Evolutionary conservation across 1,284 basidiomycete species (phyloP).

Genomic region (Trametes versicolor): DNA sequence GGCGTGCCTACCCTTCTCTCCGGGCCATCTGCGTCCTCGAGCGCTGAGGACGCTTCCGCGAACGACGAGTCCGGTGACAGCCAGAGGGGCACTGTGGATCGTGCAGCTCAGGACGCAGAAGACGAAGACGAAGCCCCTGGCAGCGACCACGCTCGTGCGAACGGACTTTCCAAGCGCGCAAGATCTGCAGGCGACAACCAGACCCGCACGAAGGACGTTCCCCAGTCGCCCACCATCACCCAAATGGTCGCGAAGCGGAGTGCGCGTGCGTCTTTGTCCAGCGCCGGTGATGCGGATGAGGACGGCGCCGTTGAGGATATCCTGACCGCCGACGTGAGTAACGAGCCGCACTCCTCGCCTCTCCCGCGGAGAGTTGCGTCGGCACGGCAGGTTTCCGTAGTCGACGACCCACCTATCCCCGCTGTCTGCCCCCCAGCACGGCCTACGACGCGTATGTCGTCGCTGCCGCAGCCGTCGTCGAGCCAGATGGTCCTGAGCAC

Average conservation of each 20-base stretch:
- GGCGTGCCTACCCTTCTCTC: conserved; percentile 20
- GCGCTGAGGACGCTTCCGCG: background rate
- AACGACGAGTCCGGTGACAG: background rate
- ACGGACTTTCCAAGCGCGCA: background rate
- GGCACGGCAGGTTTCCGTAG: background rate
- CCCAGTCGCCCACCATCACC: conserved; percentile 10
- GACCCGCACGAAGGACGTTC: background rate
- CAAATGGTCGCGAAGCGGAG: conserved; percentile 12
- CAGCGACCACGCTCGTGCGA: background rate
- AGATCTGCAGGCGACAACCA: background rate
- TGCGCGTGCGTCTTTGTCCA: background rate
- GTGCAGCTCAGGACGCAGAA: background rate
- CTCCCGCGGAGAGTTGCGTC: background rate
- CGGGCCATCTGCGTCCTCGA: background rate
- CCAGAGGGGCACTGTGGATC: background rate
- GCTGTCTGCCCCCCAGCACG: conserved; percentile 16
- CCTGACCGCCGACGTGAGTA: too few species aligned
- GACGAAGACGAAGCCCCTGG: background rate
- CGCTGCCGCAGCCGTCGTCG: conserved; percentile 1
- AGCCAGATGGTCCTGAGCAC: conserved; percentile 57
- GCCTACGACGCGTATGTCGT: conserved; percentile 11
- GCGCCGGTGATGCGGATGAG: too few species aligned
- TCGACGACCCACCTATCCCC: conserved; percentile 5
- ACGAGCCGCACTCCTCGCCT: background rate
- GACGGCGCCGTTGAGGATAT: background rate